Percentiles rank a stretch among this genome's conserved stretches.
phyloP scores from a whole-genome alignment of 2,329 filamentous ascomycete species.

The Leptographium galeiforme region DNA sequence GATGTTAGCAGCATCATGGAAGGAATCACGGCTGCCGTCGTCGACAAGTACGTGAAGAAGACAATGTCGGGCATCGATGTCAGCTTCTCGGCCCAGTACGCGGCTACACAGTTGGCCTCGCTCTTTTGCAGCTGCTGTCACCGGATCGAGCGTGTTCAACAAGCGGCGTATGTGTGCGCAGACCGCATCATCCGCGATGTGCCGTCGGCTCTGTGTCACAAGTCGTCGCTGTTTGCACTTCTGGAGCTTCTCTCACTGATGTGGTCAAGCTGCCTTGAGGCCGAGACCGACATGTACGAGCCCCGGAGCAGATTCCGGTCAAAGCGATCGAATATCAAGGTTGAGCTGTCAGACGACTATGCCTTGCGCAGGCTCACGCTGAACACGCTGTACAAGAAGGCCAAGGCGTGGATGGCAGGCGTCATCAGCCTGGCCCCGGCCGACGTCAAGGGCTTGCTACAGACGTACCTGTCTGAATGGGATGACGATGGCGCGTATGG shows the following conservation, averaged over 20 bases:
- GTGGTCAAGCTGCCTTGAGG: slow-evolving; percentile 90
- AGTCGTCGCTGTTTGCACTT: slow-evolving; percentile 79
- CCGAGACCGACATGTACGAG: slow-evolving; percentile 86
- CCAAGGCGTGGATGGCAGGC: slow-evolving; percentile 65
- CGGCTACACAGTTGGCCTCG: slow-evolving; percentile 73
- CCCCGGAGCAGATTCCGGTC: slow-evolving; percentile 75
- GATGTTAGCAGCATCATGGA: slow-evolving; percentile 54
- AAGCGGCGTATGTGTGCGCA: slow-evolving; percentile 70
- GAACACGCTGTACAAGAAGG: slow-evolving; percentile 61
- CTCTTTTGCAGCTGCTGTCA: slow-evolving; percentile 88
- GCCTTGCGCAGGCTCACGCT: slow-evolving; percentile 67
- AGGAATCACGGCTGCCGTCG: slow-evolving; percentile 50
- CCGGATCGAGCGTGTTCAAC: slow-evolving; percentile 80
- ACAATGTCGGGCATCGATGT: slow-evolving; percentile 58
- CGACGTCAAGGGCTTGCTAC: slow-evolving; percentile 87
- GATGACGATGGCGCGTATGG: slow-evolving; percentile 85
- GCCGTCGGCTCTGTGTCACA: slow-evolving; percentile 82
- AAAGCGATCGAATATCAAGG: slow-evolving; percentile 58
- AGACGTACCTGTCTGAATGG: slow-evolving; percentile 92
- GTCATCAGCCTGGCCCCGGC: slow-evolving; percentile 77
- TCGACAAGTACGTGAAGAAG: slow-evolving; percentile 67
- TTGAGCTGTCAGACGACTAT: slow-evolving; percentile 92
- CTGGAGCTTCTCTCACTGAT: slow-evolving; percentile 85
- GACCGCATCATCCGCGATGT: slow-evolving; percentile 75
- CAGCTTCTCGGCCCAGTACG: slow-evolving; percentile 77